phyloP scores from a whole-genome alignment of 2,329 filamentous ascomycete species.

The Colletotrichum filicis region DNA sequence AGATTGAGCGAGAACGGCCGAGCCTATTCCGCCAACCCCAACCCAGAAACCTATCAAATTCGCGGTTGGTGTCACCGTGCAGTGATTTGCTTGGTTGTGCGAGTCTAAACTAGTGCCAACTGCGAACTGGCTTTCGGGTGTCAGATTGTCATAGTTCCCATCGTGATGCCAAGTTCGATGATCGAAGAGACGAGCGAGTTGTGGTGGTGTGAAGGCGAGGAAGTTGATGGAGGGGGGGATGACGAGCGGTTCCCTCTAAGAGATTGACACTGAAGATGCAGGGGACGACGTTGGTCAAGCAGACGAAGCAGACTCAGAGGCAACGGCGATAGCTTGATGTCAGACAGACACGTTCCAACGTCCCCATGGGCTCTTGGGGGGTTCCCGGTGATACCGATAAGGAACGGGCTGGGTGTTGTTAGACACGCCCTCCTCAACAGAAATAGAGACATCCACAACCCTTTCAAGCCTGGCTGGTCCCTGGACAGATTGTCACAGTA shows the following conservation, averaged over 20 bases:
- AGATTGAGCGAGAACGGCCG: background rate
- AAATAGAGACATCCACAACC: conserved; percentile 7
- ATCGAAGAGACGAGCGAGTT: background rate
- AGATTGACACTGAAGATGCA: background rate
- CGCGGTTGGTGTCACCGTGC: background rate
- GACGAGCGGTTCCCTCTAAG: background rate
- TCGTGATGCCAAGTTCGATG: background rate
- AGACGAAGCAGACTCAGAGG: background rate
- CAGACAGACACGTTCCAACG: conserved; percentile 29
- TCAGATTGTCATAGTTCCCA: background rate
- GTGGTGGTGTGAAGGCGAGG: background rate
- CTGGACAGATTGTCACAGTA: background rate
- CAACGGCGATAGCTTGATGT: conserved; percentile 3
- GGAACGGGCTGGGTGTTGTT: conserved; percentile 14
- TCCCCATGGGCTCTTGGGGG: background rate
- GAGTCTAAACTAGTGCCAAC: background rate
- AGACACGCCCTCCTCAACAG: conserved; percentile 25
- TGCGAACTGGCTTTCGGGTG: background rate
- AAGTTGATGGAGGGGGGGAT: background rate
- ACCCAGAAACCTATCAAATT: background rate
- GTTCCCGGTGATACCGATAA: conserved; percentile 21
- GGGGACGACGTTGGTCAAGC: background rate
- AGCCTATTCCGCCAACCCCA: background rate
- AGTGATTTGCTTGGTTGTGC: background rate
- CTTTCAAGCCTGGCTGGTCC: background rate